Conservation (phyloP, 1,284 basidiomycete genomes). For the Mycena citricolor region DNA sequence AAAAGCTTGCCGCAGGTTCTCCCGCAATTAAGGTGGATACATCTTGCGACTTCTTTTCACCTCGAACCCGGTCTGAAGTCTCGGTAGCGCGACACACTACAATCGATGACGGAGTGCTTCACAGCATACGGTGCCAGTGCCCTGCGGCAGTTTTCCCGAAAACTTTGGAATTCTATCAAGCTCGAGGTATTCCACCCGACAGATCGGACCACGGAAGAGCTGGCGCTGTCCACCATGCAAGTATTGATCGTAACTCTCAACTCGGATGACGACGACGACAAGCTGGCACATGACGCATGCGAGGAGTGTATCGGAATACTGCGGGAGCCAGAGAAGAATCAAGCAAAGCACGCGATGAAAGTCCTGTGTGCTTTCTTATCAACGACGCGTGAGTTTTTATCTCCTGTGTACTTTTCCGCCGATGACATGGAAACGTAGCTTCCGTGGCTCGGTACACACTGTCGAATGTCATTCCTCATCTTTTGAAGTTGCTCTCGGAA, state of each 20-base stretch:
- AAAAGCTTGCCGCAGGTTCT: conserved; percentile 87
- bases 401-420: too few species aligned
- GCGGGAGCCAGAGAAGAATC: conserved; percentile 88
- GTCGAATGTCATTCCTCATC: conserved; percentile 66
- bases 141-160: conserved; percentile 62
- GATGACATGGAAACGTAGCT: too few species aligned
- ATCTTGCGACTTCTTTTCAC: neutral
- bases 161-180: conserved; percentile 86
- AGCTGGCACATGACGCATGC: conserved; percentile 73
- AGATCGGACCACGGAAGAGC: conserved; percentile 69
- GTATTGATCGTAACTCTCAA: conserved; percentile 76
- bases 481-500: conserved; percentile 74
- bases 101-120: conserved; percentile 73
- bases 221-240: conserved; percentile 71
- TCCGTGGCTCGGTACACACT: conserved; percentile 70
- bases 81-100: conserved; percentile 75
- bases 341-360: conserved; percentile 82
- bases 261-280: conserved; percentile 37
- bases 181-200: conserved; percentile 92
- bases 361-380: conserved; percentile 75
- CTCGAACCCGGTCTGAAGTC: conserved; percentile 3
- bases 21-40: conserved; percentile 80
- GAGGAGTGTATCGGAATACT: conserved; percentile 79
- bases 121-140: conserved; percentile 77
- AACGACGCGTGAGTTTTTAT: conserved; percentile 63